Evolutionary conservation across 2,329 filamentous ascomycete genomes (phyloP).

Genomic region (Phialophora verrucosa): DNA sequence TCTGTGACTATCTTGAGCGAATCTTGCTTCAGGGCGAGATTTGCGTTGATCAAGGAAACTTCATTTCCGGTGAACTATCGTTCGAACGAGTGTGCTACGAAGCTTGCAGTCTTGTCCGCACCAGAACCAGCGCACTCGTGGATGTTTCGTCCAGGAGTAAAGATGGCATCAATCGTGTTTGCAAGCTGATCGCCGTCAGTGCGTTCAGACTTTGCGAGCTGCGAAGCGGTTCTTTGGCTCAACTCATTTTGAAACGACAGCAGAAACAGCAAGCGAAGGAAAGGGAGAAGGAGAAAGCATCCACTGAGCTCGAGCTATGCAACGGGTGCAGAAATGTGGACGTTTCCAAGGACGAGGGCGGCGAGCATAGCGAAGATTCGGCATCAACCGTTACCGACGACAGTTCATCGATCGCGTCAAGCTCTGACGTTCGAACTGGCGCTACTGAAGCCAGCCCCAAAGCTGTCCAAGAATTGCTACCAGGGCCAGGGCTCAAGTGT

Average conservation of each 20-base stretch:
- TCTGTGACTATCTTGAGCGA: conserved; percentile 33
- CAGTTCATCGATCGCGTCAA: conserved; percentile 1
- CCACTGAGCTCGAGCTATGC: neutral
- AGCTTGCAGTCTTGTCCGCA: conserved; percentile 34
- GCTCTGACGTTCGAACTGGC: neutral
- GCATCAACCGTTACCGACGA: conserved; percentile 9
- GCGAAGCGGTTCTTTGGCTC: conserved; percentile 29
- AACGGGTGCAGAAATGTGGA: neutral
- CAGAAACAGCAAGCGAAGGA: neutral
- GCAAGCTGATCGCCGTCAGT: conserved; percentile 36
- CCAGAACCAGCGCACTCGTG: conserved; percentile 31
- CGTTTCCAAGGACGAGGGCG: neutral
- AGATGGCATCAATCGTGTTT: conserved; percentile 35
- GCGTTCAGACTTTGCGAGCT: conserved; percentile 35
- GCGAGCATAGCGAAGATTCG: conserved; percentile 4
- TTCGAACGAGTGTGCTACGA: conserved; percentile 34
- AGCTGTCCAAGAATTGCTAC: neutral
- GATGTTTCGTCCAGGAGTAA: conserved; percentile 31
- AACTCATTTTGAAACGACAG: conserved; percentile 8
- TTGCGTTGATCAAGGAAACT: conserved; percentile 26
- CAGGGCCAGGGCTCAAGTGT: neutral
- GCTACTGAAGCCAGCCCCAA: conserved; percentile 1
- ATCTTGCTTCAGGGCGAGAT: conserved; percentile 29
- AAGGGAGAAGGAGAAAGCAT: neutral
- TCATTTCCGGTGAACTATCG: conserved; percentile 23